Percentiles rank a stretch among this genome's conserved stretches.
phyloP scores from a whole-genome alignment of 108 stramenopile genomes.

The Pseudonitzschia delicatissima region DNA sequence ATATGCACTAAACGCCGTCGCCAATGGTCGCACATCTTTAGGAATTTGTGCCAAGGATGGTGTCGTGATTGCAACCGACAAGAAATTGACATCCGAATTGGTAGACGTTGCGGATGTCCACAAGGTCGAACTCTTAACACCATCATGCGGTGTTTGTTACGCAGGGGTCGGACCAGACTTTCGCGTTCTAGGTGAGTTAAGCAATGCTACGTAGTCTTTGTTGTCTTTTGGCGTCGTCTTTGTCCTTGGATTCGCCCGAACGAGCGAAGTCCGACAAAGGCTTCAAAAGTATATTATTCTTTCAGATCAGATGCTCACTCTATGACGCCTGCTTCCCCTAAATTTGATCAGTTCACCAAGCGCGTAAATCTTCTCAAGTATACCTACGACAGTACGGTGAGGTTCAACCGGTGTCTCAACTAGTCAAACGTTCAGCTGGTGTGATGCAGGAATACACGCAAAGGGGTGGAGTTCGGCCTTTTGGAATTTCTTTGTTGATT shows the following conservation, averaged over 20 bases:
- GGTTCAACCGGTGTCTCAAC: constrained; percentile 87
- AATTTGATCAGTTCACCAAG: constrained; percentile 71
- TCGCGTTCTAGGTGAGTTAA: constrained; percentile 90
- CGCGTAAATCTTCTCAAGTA: constrained; percentile 92
- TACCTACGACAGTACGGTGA: constrained; percentile 92
- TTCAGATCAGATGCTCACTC: no score
- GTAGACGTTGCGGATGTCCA: constrained; percentile 86
- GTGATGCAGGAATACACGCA: constrained; percentile 99
- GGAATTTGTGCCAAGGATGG: constrained; percentile 98
- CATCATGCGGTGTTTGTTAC: constrained; percentile 92
- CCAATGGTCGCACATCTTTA: constrained; percentile 94
- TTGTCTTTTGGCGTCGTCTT: no score
- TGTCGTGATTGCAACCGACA: constrained; percentile 98
- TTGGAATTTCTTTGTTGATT: constrained; percentile 93
- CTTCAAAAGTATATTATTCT: neutral
- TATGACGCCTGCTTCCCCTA: neutral
- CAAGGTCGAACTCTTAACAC: constrained; percentile 91
- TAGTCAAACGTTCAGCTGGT: constrained; percentile 89
- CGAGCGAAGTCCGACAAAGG: neutral
- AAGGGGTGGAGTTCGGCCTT: constrained; percentile 97
- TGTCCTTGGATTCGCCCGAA: neutral
- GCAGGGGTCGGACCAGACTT: constrained; percentile 99
- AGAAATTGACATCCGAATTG: constrained; percentile 88
- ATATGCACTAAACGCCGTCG: constrained; percentile 97
- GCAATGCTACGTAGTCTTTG: neutral